Base-by-base conservation (phyloP, 805 yeast species). In the Geotrichum ghanense region DNA sequence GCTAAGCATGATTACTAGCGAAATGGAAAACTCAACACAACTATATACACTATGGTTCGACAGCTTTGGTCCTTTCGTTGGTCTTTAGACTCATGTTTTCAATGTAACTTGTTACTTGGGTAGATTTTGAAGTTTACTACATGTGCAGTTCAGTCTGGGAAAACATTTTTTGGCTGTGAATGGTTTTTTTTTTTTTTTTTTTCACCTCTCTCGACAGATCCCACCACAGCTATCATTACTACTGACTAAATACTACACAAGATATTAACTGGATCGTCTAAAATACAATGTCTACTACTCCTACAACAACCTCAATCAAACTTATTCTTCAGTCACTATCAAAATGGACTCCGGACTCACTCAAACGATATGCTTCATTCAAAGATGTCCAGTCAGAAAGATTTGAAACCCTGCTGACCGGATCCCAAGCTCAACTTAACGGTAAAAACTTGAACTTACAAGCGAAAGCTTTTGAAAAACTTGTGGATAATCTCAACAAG, bases 341-440 rank as follows among this genome's bases (percentile, higher is more conserved):
- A 21, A 51, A 51, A 43, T 63, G 65, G 66, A 64, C 66, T 1
- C 55, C 53, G n/a, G 79, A 74, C 45, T 56, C 74, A 47, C 55
- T 70, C 48, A 63, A 65, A 52, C 72, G 74, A 50, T 73, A 72
- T 50, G 65, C 71, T 1, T 72, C 76, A 6, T 72, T 75, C 58
- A 68, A 70, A 50, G 72, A 69, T 19, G 57, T 61, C 3, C 76
- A 73, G 57, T 58, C 73, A 31, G 66, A 62, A 50, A 55, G 76
- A 34, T 72, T 72, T 54, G 60, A 59, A 22, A 44, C 46, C 19
- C 35, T 46, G 12, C 42, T 54, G 34, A 48, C 40, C 14, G 51
- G 45, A 5, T 39, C 54, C 6, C 47, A 52, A 21, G 45, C 49
- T 37, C 49, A 49, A 41, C 52, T 64, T 7, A 16, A 57, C 2